Percentiles rank a stretch among this genome's conserved stretches.
phyloP scores from a whole-genome alignment of 176 grass and related monocot species.

The Oryza glumipatula region DNA sequence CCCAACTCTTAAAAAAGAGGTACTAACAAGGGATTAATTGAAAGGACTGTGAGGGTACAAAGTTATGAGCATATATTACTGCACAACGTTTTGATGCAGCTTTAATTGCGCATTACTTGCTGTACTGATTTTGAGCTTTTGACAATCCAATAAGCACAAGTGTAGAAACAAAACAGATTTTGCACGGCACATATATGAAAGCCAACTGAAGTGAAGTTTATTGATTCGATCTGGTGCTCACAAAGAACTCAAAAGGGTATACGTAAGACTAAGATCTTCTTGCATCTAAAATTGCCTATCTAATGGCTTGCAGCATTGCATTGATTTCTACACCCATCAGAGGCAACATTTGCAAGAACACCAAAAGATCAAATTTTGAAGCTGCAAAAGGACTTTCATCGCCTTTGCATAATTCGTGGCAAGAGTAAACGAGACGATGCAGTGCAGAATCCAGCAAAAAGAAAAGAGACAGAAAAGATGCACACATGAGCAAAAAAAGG shows the following conservation, averaged over 20 bases:
- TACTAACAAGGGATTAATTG: conserved; percentile 29
- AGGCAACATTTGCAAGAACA: not conserved
- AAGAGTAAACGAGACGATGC: conserved; percentile 14
- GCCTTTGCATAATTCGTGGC: not conserved
- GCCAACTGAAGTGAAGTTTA: not conserved
- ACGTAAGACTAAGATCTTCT: not conserved
- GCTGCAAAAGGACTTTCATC: not conserved
- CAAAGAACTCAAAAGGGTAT: not conserved
- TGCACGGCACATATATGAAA: not conserved
- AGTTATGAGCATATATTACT: conserved; percentile 14
- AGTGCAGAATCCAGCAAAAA: not conserved
- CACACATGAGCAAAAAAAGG: not conserved
- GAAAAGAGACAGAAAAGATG: conserved; percentile 12
- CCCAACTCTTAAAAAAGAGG: not conserved
- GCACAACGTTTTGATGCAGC: conserved; percentile 18
- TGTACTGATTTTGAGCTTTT: not conserved
- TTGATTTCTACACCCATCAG: not conserved
- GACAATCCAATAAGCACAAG: conserved; percentile 2
- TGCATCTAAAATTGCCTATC: not conserved
- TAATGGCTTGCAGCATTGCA: not conserved
- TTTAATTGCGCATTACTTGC: conserved; percentile 46
- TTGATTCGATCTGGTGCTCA: not conserved
- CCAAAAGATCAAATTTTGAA: not conserved
- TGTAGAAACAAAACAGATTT: conserved; percentile 1
- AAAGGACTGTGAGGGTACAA: conserved; percentile 16